Conservation (phyloP, 495 filamentous ascomycete species). For the Neurospora sp. region DNA sequence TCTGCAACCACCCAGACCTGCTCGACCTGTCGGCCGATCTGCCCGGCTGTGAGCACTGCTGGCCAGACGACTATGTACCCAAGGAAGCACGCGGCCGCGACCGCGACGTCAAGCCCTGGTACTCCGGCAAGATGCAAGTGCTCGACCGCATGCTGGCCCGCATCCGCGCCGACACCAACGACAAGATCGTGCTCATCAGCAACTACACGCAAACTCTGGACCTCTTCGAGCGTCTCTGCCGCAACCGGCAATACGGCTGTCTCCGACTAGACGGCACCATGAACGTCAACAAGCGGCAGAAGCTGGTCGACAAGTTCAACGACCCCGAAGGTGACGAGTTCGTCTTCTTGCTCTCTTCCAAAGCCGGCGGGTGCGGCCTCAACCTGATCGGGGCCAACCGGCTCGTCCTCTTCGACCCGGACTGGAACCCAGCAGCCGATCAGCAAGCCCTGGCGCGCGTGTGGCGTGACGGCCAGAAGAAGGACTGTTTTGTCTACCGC, state of each 20-base stretch:
- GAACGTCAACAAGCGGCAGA: slow-evolving; percentile 93
- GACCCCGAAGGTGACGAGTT: slow-evolving; percentile 86
- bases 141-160: slow-evolving; percentile 96
- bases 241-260: slow-evolving; percentile 70
- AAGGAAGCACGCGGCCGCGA: slow-evolving; percentile 83
- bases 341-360: slow-evolving; percentile 89
- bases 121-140: slow-evolving; percentile 97
- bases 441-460: slow-evolving; percentile 96
- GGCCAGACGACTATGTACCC: slow-evolving; percentile 79
- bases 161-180: slow-evolving; percentile 91
- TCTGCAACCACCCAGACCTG: slow-evolving; percentile 97
- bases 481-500: slow-evolving; percentile 98
- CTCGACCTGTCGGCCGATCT: slow-evolving; percentile 77
- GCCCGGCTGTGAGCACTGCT: slow-evolving; percentile 72
- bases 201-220: slow-evolving; percentile 98
- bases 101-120: slow-evolving; percentile 89
- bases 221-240: slow-evolving; percentile 86
- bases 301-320: slow-evolving; percentile 98
- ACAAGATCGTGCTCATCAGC: slow-evolving; percentile 98
- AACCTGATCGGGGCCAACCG: slow-evolving; percentile 97
- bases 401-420: slow-evolving; percentile 93
- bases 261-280: slow-evolving; percentile 92
- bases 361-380: slow-evolving; percentile 92
- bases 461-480: slow-evolving; percentile 98
- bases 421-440: slow-evolving; percentile 98